These are phyloP conservation scores for Cyberlindnera galapagoensis DNA, from an alignment of 805 yeast species.

Conservation along the genomic window DNA sequence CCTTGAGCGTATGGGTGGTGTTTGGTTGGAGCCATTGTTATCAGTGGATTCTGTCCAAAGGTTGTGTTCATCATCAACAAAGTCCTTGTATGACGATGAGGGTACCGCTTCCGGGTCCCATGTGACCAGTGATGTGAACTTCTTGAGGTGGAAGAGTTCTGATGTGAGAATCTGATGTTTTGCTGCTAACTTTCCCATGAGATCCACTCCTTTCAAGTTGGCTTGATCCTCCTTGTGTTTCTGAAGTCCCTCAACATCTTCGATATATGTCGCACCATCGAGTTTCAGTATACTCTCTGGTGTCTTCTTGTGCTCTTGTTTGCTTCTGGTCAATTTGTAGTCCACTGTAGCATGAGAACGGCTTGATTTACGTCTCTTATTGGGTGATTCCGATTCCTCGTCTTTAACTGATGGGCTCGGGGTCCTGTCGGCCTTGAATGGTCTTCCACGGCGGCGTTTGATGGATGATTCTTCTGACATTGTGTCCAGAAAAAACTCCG, in stretches of 20 bases:
- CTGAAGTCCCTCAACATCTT: conserved; percentile 6
- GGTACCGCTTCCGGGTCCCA: conserved; percentile 50
- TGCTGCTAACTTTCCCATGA: conserved; percentile 10
- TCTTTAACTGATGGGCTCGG: background rate
- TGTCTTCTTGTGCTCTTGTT: background rate
- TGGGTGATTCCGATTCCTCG: conserved; percentile 11
- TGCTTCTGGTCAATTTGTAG: conserved; percentile 5
- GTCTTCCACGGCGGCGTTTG: conserved; percentile 2
- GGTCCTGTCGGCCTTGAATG: background rate
- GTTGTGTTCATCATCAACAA: conserved; percentile 22
- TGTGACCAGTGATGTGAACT: conserved; percentile 53
- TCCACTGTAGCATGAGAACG: conserved; percentile 9
- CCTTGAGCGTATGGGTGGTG: conserved; percentile 5
- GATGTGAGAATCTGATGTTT: conserved; percentile 42
- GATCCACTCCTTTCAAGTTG: conserved; percentile 5
- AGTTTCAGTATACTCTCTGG: conserved; percentile 5
- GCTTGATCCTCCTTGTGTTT: conserved; percentile 1
- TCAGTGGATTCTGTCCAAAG: conserved; percentile 22
- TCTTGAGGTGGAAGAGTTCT: conserved; percentile 58
- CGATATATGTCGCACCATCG: conserved; percentile 6
- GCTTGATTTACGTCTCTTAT: conserved; percentile 15
- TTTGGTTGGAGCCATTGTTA: conserved; percentile 4
- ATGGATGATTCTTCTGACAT: background rate
- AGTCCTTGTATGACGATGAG: conserved; percentile 28
- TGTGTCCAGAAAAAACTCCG: too few species aligned